Base-by-base conservation (phyloP, 352 stramenopile genomes). In the Pythium periplocum region DNA sequence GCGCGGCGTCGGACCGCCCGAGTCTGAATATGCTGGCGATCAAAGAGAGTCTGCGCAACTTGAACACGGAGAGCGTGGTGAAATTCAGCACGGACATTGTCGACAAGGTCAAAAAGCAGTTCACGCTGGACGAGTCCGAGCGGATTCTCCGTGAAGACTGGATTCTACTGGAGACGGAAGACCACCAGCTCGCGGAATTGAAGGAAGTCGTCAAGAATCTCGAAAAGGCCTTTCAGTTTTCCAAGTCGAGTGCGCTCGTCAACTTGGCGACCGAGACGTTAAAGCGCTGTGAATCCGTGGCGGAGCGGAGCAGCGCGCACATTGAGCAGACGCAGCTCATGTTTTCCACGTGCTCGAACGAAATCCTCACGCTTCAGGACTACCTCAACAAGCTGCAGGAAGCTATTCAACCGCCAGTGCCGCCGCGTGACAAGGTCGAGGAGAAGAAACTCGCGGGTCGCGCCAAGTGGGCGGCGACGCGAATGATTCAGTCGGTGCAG, bases 221-320 rank as follows among this genome's bases (percentile, higher is more conserved):
- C 1, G 71, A 90, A 42, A 78, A 86, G 43, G 84, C 81, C n/a
- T 89, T 95, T 59, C 75, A 91, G 61, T 89, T 95, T 56, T 84
- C 76, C 39, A 90, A 91, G 57, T 71, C 84, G 4, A 71, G 71
- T 10, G 75, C 69, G 17, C 66, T 92, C 3, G 82, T 86, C 35
- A 83, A 85, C 47, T 62, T 93, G 38, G 83, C 83, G 31, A 87
- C 73, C 31, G 86, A 62, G 50, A 85, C 79, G 39, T 63, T 93
- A 11, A 68, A 68, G 55, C 72, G 82, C 49, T 90, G 80, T 46
- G 75, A 86, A 30, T 61, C 76, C 42, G 72, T 95, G 35, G 80
- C 83, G 49, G 84, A 93, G 38, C 79, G 84, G 36, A 86, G 76
- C 54, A 48, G 72, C 46, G 68, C 66, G 40, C 82, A 91, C 49